phyloP scores from a whole-genome alignment of 371 early-diverging fungal species.

The Saksenaea oblongispora region DNA sequence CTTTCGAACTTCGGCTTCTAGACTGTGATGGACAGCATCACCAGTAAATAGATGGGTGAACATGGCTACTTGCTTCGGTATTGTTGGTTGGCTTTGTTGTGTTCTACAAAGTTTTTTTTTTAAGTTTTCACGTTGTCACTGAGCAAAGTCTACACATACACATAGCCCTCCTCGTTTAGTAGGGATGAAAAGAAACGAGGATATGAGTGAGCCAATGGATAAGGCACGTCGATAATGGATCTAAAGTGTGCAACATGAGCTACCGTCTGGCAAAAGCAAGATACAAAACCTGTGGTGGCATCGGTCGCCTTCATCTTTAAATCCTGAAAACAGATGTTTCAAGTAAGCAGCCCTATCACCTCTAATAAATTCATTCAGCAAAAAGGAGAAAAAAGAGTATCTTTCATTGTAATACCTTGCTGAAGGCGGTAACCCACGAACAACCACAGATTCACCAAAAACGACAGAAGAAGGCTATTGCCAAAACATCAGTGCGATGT shows the following conservation, averaged over 20 bases:
- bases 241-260: background rate
- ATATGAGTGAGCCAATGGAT: slow-evolving; percentile 43
- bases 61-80: slow-evolving; percentile 29
- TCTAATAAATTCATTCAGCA: background rate
- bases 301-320: background rate
- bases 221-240: slow-evolving; percentile 18
- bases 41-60: slow-evolving; percentile 48
- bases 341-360: background rate
- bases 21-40: slow-evolving; percentile 30
- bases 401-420: background rate
- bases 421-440: slow-evolving; percentile 33
- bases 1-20: slow-evolving; percentile 35
- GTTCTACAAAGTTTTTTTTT: background rate
- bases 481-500: background rate
- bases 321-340: background rate
- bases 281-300: background rate
- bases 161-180: slow-evolving; percentile 16
- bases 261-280: background rate
- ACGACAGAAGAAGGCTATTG: slow-evolving; percentile 9
- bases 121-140: background rate
- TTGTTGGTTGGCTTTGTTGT: background rate
- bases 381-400: background rate
- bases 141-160: slow-evolving; percentile 14
- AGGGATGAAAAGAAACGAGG: slow-evolving; percentile 32
- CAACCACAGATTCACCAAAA: slow-evolving; percentile 33